phyloP scores from a whole-genome alignment of 306 rosid species.

The Vachellia pachyceras region DNA sequence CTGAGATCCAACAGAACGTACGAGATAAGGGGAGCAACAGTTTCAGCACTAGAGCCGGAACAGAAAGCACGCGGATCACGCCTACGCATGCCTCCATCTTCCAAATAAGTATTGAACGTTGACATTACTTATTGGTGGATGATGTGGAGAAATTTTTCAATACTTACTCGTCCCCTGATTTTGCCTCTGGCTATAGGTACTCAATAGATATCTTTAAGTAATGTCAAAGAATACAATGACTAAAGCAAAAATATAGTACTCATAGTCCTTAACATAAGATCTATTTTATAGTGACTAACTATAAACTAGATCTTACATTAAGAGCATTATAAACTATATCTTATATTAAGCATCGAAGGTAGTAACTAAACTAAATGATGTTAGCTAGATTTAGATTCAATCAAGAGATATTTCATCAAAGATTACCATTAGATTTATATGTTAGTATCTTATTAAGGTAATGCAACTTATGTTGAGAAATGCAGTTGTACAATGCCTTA shows the following conservation, averaged over 20 bases:
- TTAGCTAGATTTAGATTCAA: background rate
- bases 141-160: conserved; percentile 53
- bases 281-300: too few relatives aligned
- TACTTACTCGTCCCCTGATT: conserved; percentile 46
- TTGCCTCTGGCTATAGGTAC: conserved; percentile 58
- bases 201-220: background rate
- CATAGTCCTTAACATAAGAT: too few relatives aligned
- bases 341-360: too few relatives aligned
- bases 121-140: conserved; percentile 52
- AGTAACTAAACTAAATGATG: background rate
- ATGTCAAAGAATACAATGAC: background rate
- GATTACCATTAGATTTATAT: background rate
- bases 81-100: too few relatives aligned
- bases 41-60: too few relatives aligned
- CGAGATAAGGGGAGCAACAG: too few relatives aligned
- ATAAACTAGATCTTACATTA: too few relatives aligned
- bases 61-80: too few relatives aligned
- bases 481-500: conserved; percentile 59
- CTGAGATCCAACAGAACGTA: too few relatives aligned
- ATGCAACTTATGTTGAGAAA: conserved; percentile 1
- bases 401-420: too few relatives aligned
- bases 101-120: too few relatives aligned
- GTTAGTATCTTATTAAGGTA: background rate
- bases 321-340: too few relatives aligned
- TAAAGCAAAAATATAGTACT: background rate